A percentile compares a stretch with the other conserved stretches of the same genome.
Evolutionary conservation across 495 filamentous ascomycete genomes (phyloP).

Genomic region (Schizothecium vesticola): DNA sequence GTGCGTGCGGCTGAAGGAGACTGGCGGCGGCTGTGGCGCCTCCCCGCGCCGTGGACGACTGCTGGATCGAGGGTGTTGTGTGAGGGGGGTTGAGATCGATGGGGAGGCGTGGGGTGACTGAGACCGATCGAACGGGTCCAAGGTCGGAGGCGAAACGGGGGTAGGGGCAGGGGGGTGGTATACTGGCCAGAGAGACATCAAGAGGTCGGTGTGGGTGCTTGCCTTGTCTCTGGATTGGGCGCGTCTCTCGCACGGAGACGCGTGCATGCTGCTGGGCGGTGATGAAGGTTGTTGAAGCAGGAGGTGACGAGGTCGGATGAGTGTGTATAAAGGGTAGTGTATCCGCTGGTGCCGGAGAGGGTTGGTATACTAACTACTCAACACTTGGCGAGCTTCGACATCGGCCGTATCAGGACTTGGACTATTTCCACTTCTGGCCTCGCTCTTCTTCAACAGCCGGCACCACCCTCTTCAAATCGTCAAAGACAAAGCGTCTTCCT

Average conservation of each 20-base stretch:
- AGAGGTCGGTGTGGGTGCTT: neutral
- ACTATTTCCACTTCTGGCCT: neutral
- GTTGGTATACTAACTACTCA: neutral
- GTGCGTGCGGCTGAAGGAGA: slow-evolving; percentile 4
- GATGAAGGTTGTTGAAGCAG: neutral
- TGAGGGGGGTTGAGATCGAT: slow-evolving; percentile 1
- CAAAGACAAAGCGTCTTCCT: neutral
- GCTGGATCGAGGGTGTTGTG: neutral
- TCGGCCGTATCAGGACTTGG: neutral
- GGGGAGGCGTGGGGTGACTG: neutral
- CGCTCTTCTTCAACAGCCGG: neutral
- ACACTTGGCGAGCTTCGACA: neutral
- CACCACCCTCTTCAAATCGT: neutral
- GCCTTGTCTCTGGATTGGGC: neutral
- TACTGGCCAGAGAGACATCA: neutral
- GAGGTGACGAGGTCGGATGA: neutral
- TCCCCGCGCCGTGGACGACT: neutral
- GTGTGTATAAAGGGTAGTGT: neutral
- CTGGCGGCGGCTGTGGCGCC: neutral
- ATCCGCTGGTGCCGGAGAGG: neutral
- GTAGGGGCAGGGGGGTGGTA: neutral
- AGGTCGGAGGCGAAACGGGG: neutral
- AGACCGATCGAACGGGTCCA: neutral
- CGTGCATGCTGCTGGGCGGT: neutral
- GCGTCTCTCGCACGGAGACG: neutral